Conservation (phyloP, 306 rosid genomes). For the Cucurbita moschata region DNA sequence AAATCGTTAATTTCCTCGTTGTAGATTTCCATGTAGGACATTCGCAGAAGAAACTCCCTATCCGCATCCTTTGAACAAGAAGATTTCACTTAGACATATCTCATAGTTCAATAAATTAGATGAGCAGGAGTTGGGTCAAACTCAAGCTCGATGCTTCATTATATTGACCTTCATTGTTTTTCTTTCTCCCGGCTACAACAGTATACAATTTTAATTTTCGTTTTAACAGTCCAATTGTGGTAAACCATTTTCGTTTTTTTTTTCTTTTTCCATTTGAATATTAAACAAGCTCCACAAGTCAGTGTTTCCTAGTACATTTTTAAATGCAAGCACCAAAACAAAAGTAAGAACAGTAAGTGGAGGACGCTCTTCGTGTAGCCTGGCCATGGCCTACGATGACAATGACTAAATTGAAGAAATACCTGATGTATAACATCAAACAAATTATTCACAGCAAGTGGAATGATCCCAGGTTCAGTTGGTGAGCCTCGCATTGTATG, state of each 20-base stretch:
- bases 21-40: slow-evolving; percentile 98
- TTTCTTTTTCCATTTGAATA: background rate
- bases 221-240: background rate
- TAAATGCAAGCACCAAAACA: background rate
- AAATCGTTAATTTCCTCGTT: slow-evolving; percentile 92
- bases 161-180: background rate
- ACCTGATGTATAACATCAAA: slow-evolving; percentile 56
- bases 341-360: background rate
- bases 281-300: background rate
- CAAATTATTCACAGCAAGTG: slow-evolving; percentile 61
- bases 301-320: background rate
- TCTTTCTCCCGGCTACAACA: background rate
- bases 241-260: background rate
- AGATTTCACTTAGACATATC: slow-evolving; percentile 8
- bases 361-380: background rate
- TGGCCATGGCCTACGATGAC: background rate
- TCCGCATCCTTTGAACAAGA: slow-evolving; percentile 36
- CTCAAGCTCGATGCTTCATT: background rate
- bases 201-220: background rate
- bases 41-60: slow-evolving; percentile 84
- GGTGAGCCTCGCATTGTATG: slow-evolving; percentile 76
- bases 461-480: slow-evolving; percentile 76
- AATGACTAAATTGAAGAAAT: background rate
- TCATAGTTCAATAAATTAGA: background rate
- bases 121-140: background rate